Percentiles rank a stretch among this genome's conserved stretches.
Evolutionary conservation across 805 yeast genomes (phyloP).

Genomic region (Spathaspora girioi): DNA sequence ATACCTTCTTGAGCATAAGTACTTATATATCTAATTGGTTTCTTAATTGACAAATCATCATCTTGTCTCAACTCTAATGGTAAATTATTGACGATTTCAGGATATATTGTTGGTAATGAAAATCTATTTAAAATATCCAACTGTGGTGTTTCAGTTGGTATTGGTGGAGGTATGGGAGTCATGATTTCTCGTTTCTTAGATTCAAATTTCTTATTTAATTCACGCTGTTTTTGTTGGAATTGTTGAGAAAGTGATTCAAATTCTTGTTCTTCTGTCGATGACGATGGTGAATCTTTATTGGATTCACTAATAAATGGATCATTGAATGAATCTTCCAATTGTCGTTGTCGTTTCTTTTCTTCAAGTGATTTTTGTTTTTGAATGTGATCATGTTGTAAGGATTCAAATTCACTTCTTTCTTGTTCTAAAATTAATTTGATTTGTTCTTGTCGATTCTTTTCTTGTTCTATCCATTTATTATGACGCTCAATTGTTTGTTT

Average conservation of each 20-base stretch:
- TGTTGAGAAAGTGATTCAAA: constrained; percentile 4
- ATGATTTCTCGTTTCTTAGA: constrained; percentile 8
- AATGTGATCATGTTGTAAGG: constrained; percentile 8
- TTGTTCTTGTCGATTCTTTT: constrained; percentile 7
- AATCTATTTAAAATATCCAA: constrained; percentile 24
- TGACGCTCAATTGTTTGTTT: constrained; percentile 3
- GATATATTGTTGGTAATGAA: constrained; percentile 29
- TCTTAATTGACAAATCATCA: constrained; percentile 20
- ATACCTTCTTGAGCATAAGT: constrained; percentile 22
- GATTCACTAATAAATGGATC: constrained; percentile 7
- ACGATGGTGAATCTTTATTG: neutral
- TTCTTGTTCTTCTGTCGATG: neutral
- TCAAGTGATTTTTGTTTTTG: constrained; percentile 14
- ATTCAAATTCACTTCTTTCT: constrained; percentile 6
- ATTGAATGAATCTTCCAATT: constrained; percentile 8
- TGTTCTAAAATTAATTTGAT: constrained; percentile 5
- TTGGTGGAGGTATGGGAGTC: constrained; percentile 16
- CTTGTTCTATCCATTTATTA: constrained; percentile 9
- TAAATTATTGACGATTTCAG: constrained; percentile 27
- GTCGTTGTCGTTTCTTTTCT: constrained; percentile 10
- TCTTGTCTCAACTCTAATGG: constrained; percentile 29
- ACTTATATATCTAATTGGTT: constrained; percentile 31
- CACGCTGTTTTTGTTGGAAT: constrained; percentile 12
- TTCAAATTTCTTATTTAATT: constrained; percentile 9
- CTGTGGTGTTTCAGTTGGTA: constrained; percentile 16